Evolutionary conservation across 2,329 filamentous ascomycete species (phyloP).

Genomic region (Epichloe sp.): DNA sequence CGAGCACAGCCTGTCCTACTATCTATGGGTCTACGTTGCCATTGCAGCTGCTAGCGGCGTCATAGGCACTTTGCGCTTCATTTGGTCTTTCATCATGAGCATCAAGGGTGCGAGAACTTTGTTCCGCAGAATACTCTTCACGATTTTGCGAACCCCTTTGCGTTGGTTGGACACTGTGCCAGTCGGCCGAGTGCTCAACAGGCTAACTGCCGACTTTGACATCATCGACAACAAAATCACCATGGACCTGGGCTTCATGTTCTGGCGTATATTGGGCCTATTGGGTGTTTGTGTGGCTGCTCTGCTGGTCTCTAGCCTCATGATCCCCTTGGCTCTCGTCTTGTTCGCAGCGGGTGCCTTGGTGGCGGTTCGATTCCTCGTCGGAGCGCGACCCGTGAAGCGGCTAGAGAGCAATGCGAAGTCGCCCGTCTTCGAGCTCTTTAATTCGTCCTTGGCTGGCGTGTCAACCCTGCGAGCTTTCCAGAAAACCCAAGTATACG

Average conservation of each 20-base stretch:
- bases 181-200: slow-evolving; percentile 61
- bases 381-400: slow-evolving; percentile 63
- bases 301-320: slow-evolving; percentile 52
- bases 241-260: slow-evolving; percentile 46
- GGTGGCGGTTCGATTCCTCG: slow-evolving; percentile 49
- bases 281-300: slow-evolving; percentile 54
- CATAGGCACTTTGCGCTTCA: slow-evolving; percentile 49
- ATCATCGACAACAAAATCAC: slow-evolving; percentile 56
- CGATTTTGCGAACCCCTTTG: slow-evolving; percentile 59
- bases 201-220: slow-evolving; percentile 67
- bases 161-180: slow-evolving; percentile 73
- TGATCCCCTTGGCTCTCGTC: slow-evolving; percentile 47
- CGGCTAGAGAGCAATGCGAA: slow-evolving; percentile 65
- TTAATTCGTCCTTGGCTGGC: slow-evolving; percentile 58
- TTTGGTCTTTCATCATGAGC: slow-evolving; percentile 50
- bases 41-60: slow-evolving; percentile 45
- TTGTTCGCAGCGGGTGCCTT: slow-evolving; percentile 45
- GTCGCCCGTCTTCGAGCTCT: slow-evolving; percentile 70
- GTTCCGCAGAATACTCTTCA: slow-evolving; percentile 53
- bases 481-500: slow-evolving; percentile 52
- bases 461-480: slow-evolving; percentile 67
- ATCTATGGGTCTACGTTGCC: slow-evolving; percentile 53
- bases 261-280: slow-evolving; percentile 47
- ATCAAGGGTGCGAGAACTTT: slow-evolving; percentile 55
- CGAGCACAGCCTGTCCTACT: slow-evolving; percentile 40